Base-by-base conservation (phyloP, 805 yeast species). In the Sugiyamaella boreocaroliniensis region DNA sequence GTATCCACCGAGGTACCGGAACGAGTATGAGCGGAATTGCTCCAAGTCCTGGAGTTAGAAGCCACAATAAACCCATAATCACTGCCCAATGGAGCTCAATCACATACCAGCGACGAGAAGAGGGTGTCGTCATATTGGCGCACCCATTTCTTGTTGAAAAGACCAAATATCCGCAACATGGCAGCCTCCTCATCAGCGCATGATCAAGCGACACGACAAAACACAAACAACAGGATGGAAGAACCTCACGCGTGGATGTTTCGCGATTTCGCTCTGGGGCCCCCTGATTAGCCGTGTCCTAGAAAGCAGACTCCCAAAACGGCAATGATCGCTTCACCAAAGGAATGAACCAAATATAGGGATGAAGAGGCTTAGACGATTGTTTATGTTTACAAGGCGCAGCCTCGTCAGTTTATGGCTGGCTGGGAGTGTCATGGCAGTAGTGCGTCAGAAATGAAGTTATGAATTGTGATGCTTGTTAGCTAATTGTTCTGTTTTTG, bases 1-100 rank as follows among this genome's bases (percentile, higher is more conserved):
- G 53, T 64, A 64, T n/a, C 62, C 60, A 53, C 52, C 34, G 40
- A 64, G 41, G 50, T 62, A 64, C 26, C 62, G 49, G 49, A 52
- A 60, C 9, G 64, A 60, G 6, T 54, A 37, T 11, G 57, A 47
- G 15, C 45, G 50, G 47, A 62, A 62, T 50, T 57, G 58, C 26
- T 51, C 29, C 50, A 62, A 26, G 45, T 61, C 61, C 48, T 53
- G 18, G 22, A 6, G 18, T n/a, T 22, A 22, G 26, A 22, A 7
- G 15, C 37, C 10, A 32, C n/a, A 32, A 10, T 5, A 32, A 32
- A 5, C 29, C 45, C 45, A 18, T 7, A 16, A 15, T 6, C 4
- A 42, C 20, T 11, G 5, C 45, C n/a, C 4, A n/a, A n/a, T n/a
- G n/a, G n/a, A n/a, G n/a, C n/a, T 14, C 19, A 16, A n/a, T 12